Evolutionary conservation across 2,329 filamentous ascomycete genomes (phyloP), one percentile per base, ranked within the genome.

Genomic region (Neofusicoccum umdonicola): DNA sequence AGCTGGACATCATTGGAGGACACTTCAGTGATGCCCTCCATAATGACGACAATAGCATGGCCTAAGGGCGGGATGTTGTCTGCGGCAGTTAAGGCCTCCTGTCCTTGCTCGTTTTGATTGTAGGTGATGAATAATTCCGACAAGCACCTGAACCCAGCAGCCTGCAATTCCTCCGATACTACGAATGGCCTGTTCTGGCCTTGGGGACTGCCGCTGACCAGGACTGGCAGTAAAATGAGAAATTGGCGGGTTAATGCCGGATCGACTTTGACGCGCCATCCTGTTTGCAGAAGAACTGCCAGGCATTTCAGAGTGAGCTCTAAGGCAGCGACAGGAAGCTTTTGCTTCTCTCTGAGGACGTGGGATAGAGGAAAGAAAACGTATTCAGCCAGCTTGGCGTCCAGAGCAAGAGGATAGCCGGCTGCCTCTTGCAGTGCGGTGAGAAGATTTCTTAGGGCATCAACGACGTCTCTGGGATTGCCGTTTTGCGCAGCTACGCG

Each of bases 351-450:
- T 65, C 92, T 89, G 71, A 99, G 89, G 44, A 98, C 87, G 70
- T 95, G 90, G 0, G 92, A 93, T 0, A 99, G 81, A 0, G 95
- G 95, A 67, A 97, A 97, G 81, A 98, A 98, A 72, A 91, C 85
- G 81, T 98, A 99, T 80, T 97, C 93, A 13, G 93, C 92, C 17
- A 98, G 81, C 74, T 93, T 94, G 61, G 88, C 84, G 74, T 97
- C 92, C 17, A 98, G 74, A 1, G 74, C 70, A 67, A 77, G 71
- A 41, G 79, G 75, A 7, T 71, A 71, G 22, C 73, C 70, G 15
- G 68, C 66, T 54, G 79, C 65, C 0, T 69, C 54, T 22, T 69
- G 66, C 0, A 87, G 75, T 15, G 75, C 73, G 7, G 73, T 68
- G 11, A 83, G 73, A 5, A 88, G 71, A 1, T 74, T 70, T 56